Conservation (phyloP, 371 early-diverging fungal species). For the Mortierella sp. region DNA sequence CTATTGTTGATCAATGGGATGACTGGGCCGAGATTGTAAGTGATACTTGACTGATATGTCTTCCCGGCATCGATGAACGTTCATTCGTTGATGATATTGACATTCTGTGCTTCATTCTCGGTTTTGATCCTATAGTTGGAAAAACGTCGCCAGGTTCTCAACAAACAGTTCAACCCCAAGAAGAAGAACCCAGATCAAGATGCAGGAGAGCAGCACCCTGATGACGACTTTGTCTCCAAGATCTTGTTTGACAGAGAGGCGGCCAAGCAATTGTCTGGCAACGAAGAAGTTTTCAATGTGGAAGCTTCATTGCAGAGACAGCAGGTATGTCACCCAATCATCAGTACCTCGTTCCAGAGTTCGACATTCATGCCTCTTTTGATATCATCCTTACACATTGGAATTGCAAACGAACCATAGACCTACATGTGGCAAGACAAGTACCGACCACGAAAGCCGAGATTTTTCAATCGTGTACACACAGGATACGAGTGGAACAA, state of each 20-base stretch:
- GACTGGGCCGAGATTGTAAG: slow-evolving; percentile 73
- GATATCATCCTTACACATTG: neutral
- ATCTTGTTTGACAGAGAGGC: slow-evolving; percentile 74
- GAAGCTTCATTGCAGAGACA: slow-evolving; percentile 74
- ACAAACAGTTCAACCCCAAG: slow-evolving; percentile 67
- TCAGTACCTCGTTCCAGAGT: neutral
- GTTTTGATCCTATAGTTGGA: slow-evolving; percentile 56
- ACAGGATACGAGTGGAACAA: slow-evolving; percentile 99
- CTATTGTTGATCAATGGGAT: slow-evolving; percentile 69
- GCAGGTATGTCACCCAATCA: slow-evolving; percentile 48
- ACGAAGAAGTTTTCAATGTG: slow-evolving; percentile 83
- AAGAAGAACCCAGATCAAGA: slow-evolving; percentile 39
- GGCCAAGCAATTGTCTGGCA: slow-evolving; percentile 79
- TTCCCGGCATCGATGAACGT: no score
- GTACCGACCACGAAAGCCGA: slow-evolving; percentile 93
- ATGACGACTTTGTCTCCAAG: slow-evolving; percentile 51
- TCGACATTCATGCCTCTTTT: neutral
- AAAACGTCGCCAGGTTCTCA: slow-evolving; percentile 65
- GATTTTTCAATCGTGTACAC: slow-evolving; percentile 95
- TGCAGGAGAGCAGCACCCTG: slow-evolving; percentile 47
- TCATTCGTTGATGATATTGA: neutral
- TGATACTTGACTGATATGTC: neutral
- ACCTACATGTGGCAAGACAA: slow-evolving; percentile 90
- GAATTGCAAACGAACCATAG: slow-evolving; percentile 19
- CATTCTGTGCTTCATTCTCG: neutral